Base-by-base conservation (phyloP, 2,329 filamentous ascomycete species). In the Pseudonectria foliicola region DNA sequence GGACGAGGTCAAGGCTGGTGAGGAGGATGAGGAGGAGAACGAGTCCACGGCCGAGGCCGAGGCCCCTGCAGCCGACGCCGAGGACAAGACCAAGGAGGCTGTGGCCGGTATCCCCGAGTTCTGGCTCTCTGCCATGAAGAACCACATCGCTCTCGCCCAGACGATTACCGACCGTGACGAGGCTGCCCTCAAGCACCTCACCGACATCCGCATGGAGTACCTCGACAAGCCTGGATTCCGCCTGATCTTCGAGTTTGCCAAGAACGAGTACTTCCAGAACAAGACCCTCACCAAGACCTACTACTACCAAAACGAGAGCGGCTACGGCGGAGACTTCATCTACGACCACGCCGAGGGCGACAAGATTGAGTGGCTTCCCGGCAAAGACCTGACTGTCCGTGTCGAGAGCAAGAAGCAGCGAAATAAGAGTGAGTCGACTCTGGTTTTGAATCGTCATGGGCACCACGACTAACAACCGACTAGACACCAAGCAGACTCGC, bases 51-150 rank as follows among this genome's bases (percentile, higher is more conserved):
- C 77, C 13, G 75, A 80, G 13, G 70, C 75, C 38, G 68, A 74
- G 31, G 69, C 70, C 14, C 69, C 73, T 36, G 62, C 65, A 42
- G 73, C 80, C 55, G 66, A 72, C 54, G 51, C 62, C 31, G 73
- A 78, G 55, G 66, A 73, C 55, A 68, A 79, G 44, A 65, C 71
- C 34, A 72, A 80, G 46, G 68, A 74, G 51, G 48, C 63, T 25
- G 61, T 82, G 46, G 73, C 79, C 55, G 92, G 92, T 64, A 95
- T 98, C 45, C 92, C 92, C 45, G 92, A 98, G 68, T 98, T 98
- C 76, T 98, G 92, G 92, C 75, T 98, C 33, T 95, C 90, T 43
- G 90, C 93, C 52, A 96, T 98, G 90, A 98, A 98, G 77, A 98
- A 98, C 73, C 90, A 95, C 63, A 79, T 92, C 55, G 94, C 89